Base-by-base conservation (phyloP, 306 rosid species). In the Acmispon strigosus region DNA sequence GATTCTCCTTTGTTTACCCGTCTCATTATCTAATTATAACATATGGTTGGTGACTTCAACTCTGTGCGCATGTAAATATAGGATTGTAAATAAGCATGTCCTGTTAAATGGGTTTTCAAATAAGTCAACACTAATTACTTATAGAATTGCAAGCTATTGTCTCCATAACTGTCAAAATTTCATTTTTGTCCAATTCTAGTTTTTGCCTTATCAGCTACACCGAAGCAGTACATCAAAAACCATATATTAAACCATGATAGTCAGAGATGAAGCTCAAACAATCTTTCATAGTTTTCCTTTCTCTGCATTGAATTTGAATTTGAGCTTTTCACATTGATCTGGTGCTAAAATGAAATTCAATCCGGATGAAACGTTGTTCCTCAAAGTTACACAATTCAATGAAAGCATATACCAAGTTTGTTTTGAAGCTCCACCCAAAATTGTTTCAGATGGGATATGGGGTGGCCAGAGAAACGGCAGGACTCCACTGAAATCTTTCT, bases 371-470 rank as follows among this genome's bases (percentile, higher is more conserved):
- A 66, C 47, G 3, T 18, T 73, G 64, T 73, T 8, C 41, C 0
- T 0, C 0, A 0, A 36, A 7, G 2, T 59, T 34, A 43, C 0
- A 3, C 3, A 7, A 51, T 0, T 66, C 0, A 20, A 59, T 60
- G 53, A 32, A 8, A n/a, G n/a, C 6, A 2, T 0, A 3, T 59
- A 58, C 39, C 0, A 0, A 10, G 81, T 78, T 16, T 82, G 86
- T 64, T 5, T 3, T 37, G 24, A 17, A 0, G 39, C 47, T 39
- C 81, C 86, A 7, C 86, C 86, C 4, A 65, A 41, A 6, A 70
- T 15, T 29, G 52, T 45, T n/a, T 82, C 86, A 20, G 86, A 82
- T 78, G 86, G 86, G 4, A 19, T 82, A 22, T 82, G 80, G 83
- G 75, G 62, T 50, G 47, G 11, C 8, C 10, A 3, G 6, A 0